phyloP scores from a whole-genome alignment of 495 filamentous ascomycete genomes.

The Chaetomium cochliodes region DNA sequence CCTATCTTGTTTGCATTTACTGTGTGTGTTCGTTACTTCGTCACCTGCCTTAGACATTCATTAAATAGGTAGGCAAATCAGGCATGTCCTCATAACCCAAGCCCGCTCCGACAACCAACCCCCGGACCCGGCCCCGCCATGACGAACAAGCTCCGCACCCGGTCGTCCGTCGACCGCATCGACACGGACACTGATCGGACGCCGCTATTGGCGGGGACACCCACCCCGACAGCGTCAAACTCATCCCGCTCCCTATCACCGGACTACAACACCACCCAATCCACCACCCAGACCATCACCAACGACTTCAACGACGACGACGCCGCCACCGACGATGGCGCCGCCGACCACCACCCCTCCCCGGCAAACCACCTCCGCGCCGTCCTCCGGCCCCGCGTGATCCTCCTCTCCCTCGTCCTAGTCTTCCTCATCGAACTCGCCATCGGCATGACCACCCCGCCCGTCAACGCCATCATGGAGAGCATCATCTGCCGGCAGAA shows the following conservation, averaged over 20 bases:
- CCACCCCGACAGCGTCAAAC: slow-evolving; percentile 5
- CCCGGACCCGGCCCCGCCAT: slow-evolving; percentile 4
- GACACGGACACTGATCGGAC: slow-evolving; percentile 20
- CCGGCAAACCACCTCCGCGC: slow-evolving; percentile 10
- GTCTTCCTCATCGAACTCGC: slow-evolving; percentile 36
- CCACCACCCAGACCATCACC: not conserved
- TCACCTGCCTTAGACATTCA: too few relatives aligned
- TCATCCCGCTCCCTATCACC: not conserved
- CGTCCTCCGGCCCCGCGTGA: slow-evolving; percentile 28
- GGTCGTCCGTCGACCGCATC: slow-evolving; percentile 6
- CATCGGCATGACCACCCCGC: slow-evolving; percentile 24
- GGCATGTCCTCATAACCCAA: not conserved
- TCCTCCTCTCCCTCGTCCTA: slow-evolving; percentile 27
- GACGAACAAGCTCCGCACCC: not conserved
- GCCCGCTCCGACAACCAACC: not conserved
- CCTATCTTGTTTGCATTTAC: not conserved
- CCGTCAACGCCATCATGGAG: slow-evolving; percentile 36
- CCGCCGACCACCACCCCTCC: not conserved
- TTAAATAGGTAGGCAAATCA: too few relatives aligned
- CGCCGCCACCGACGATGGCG: not conserved
- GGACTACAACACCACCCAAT: not conserved
- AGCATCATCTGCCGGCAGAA: slow-evolving; percentile 36
- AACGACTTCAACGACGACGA: slow-evolving; percentile 2
- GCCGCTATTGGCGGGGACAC: slow-evolving; percentile 21
- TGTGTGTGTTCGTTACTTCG: too few relatives aligned